These are phyloP conservation scores for Rhizopogon roseolus DNA, from an alignment of 768 basidiomycete species.

Conservation along the genomic window DNA sequence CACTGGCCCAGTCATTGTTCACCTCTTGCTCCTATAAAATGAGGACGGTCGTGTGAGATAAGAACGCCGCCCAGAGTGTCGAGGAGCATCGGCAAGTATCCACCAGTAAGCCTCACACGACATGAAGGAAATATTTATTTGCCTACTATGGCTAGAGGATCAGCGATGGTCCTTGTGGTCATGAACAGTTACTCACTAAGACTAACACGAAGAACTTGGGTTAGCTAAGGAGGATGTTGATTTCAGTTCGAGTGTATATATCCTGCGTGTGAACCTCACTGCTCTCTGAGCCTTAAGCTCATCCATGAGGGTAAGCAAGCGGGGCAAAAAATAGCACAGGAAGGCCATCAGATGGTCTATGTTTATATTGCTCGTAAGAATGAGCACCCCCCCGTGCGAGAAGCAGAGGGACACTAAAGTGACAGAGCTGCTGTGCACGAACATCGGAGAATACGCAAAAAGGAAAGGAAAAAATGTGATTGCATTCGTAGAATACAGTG, in stretches of 20 bases:
- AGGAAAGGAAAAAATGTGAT: conserved; percentile 17
- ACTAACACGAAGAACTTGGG: not conserved
- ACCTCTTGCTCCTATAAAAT: conserved; percentile 92
- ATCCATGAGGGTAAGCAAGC: conserved; percentile 23
- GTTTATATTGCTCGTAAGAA: conserved; percentile 76
- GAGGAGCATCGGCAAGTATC: conserved; percentile 54
- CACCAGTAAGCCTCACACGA: not conserved
- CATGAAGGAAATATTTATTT: not conserved
- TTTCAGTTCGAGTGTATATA: conserved; percentile 22
- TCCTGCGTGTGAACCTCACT: conserved; percentile 50
- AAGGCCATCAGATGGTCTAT: conserved; percentile 17
- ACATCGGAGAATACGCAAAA: conserved; percentile 7
- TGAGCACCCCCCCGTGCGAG: conserved; percentile 68
- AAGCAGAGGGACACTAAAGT: conserved; percentile 80
- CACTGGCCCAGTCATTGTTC: conserved; percentile 18
- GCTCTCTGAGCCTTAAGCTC: conserved; percentile 23
- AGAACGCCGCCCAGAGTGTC: conserved; percentile 92
- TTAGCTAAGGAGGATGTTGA: not conserved
- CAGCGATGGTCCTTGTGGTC: not conserved
- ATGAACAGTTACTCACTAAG: conserved; percentile 12
- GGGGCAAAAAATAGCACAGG: conserved; percentile 38
- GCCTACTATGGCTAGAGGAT: not conserved
- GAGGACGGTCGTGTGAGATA: conserved; percentile 77
- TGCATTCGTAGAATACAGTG: conserved; percentile 32
- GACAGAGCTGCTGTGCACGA: conserved; percentile 48